Conservation (phyloP, 768 basidiomycete species). For the Royoungia palumana region DNA sequence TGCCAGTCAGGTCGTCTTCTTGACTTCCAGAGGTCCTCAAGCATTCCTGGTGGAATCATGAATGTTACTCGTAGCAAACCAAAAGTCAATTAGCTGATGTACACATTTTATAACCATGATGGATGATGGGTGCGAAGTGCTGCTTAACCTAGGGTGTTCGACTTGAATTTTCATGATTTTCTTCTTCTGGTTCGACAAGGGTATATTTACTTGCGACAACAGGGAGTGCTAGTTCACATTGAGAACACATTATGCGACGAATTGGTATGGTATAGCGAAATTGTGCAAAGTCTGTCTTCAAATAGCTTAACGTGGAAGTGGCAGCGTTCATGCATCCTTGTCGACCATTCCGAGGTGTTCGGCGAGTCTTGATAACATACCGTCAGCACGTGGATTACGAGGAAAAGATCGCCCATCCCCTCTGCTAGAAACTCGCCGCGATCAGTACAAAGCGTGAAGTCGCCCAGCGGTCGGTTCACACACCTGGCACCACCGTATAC, state of each 20-base stretch:
- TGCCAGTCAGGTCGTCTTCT: too few relatives aligned
- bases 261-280: not conserved
- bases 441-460: not conserved
- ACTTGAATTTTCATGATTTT: not conserved
- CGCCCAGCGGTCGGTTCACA: conserved; percentile 22
- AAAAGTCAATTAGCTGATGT: too few relatives aligned
- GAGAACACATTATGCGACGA: conserved; percentile 4
- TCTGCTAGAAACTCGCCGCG: conserved; percentile 32
- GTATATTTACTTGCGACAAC: conserved; percentile 8
- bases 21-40: too few relatives aligned
- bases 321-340: conserved; percentile 36
- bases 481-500: conserved; percentile 65
- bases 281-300: not conserved
- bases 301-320: not conserved
- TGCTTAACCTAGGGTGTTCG: not conserved
- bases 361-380: conserved; percentile 63
- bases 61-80: too few relatives aligned
- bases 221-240: conserved; percentile 5
- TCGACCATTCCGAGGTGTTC: conserved; percentile 57
- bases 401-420: conserved; percentile 71
- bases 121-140: too few relatives aligned
- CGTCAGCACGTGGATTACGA: conserved; percentile 64
- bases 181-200: not conserved
- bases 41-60: too few relatives aligned
- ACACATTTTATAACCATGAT: conserved; percentile 65